A percentile compares a stretch with the other conserved stretches of the same genome.
phyloP scores from a whole-genome alignment of 352 stramenopile species.

The Phytophthora foliorum region DNA sequence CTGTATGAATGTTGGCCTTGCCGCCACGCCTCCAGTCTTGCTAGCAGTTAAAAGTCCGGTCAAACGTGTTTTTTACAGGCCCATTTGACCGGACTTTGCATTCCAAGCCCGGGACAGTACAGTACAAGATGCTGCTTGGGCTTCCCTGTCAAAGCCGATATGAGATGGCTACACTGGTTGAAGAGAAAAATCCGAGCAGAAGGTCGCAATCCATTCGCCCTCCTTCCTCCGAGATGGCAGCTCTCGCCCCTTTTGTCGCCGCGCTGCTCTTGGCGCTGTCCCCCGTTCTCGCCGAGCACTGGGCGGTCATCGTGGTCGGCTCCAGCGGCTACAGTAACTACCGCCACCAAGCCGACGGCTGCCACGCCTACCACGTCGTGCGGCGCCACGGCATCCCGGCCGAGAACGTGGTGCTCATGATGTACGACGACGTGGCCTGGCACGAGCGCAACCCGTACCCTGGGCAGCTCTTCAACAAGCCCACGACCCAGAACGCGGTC shows the following conservation, averaged over 20 bases:
- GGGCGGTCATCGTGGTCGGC: slow-evolving; percentile 92
- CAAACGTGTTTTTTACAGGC: no score
- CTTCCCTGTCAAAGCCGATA: slow-evolving; percentile 25
- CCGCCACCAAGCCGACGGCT: slow-evolving; percentile 91
- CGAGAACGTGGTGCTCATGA: slow-evolving; percentile 94
- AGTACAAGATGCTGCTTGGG: no score
- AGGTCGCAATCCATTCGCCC: slow-evolving; percentile 5
- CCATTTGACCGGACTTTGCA: no score
- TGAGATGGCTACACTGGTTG: slow-evolving; percentile 28
- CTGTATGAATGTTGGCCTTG: no score
- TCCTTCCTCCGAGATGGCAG: slow-evolving; percentile 15
- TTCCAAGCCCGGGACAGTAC: no score
- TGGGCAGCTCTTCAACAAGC: slow-evolving; percentile 92
- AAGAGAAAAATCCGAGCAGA: slow-evolving; percentile 26
- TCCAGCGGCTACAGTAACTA: slow-evolving; percentile 94
- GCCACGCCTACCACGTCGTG: slow-evolving; percentile 93
- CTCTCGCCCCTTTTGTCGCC: background rate
- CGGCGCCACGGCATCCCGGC: slow-evolving; percentile 85
- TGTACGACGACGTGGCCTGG: slow-evolving; percentile 92
- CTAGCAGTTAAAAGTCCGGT: no score
- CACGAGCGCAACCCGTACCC: slow-evolving; percentile 88
- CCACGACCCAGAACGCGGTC: slow-evolving; percentile 47
- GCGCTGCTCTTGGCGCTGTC: slow-evolving; percentile 24
- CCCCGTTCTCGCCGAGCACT: slow-evolving; percentile 67
- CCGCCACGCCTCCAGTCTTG: no score